Percentiles rank a stretch among this genome's conserved stretches.
Evolutionary conservation across 1,139 yeast species (phyloP).

Genomic region (Chernovozyma aurita): DNA sequence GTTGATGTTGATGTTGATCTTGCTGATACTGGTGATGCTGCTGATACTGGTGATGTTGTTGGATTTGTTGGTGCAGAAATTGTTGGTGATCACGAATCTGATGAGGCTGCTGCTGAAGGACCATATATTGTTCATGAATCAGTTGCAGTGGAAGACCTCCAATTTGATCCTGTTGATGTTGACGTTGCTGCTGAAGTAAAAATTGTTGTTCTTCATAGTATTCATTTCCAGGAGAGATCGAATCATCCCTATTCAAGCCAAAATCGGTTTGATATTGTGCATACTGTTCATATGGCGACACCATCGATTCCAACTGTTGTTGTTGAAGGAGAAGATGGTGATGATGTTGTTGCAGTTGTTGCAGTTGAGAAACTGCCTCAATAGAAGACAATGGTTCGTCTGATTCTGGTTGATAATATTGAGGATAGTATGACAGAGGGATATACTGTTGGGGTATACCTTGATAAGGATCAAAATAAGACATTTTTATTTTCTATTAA

Average conservation of each 20-base stretch:
- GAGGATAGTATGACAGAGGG: slow-evolving; percentile 32
- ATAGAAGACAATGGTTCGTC: not conserved
- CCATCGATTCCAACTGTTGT: not conserved
- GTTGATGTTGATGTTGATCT: slow-evolving; percentile 1
- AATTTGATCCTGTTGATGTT: slow-evolving; percentile 2
- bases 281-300: slow-evolving; percentile 12
- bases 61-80: slow-evolving; percentile 4
- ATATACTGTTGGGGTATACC: slow-evolving; percentile 37
- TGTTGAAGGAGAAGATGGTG: slow-evolving; percentile 2
- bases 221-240: not conserved
- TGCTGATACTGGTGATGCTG: slow-evolving; percentile 2
- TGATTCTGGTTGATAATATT: slow-evolving; percentile 19
- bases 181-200: slow-evolving; percentile 3
- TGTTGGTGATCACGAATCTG: slow-evolving; percentile 4
- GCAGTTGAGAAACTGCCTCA: slow-evolving; percentile 1
- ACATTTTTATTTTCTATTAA: no score
- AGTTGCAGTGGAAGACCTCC: not conserved
- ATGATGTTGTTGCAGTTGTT: slow-evolving; percentile 4
- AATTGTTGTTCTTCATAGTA: not conserved
- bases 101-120: not conserved
- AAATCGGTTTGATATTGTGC: slow-evolving; percentile 14
- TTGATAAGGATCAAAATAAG: slow-evolving; percentile 44
- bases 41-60: slow-evolving; percentile 1
- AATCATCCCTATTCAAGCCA: slow-evolving; percentile 2
- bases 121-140: not conserved